Percentiles rank a stretch among this genome's conserved stretches.
Conservation (phyloP, 345 rosid genomes). For the Eucalyptus sp. region DNA sequence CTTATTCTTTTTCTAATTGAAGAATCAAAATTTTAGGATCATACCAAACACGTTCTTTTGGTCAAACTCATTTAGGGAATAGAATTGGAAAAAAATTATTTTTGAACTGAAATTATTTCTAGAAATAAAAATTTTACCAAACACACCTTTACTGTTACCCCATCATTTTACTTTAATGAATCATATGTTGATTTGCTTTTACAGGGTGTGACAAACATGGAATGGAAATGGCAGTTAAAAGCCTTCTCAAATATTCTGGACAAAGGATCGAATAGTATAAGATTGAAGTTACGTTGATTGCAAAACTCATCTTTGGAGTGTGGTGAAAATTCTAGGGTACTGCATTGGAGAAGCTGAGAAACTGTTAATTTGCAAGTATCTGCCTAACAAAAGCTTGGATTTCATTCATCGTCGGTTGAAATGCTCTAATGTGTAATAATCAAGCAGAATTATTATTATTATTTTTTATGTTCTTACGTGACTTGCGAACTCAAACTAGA, state of each 20-base stretch:
- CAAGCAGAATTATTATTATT: not conserved
- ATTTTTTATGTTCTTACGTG: not conserved
- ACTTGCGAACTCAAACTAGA: not conserved
- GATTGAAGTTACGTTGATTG: conserved; percentile 3
- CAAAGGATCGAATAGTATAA: conserved; percentile 9
- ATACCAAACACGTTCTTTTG: no score
- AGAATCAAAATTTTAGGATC: no score
- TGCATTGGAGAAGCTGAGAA: not conserved
- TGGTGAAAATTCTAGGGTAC: not conserved
- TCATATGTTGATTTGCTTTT: not conserved
- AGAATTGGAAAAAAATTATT: no score
- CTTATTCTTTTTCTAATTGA: no score
- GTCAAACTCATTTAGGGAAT: no score
- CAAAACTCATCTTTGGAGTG: not conserved
- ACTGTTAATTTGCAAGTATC: not conserved
- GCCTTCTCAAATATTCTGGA: not conserved
- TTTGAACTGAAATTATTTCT: no score
- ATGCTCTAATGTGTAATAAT: not conserved
- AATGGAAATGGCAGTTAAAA: conserved; percentile 6
- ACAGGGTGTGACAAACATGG: conserved; percentile 2
- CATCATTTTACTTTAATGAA: not conserved
- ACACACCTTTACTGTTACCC: not conserved
- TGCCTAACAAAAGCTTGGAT: not conserved
- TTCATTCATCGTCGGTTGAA: not conserved
- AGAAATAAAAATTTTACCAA: no score